Base-by-base conservation (phyloP, 169 alveolate genomes). In the Plasmodium fragile region DNA sequence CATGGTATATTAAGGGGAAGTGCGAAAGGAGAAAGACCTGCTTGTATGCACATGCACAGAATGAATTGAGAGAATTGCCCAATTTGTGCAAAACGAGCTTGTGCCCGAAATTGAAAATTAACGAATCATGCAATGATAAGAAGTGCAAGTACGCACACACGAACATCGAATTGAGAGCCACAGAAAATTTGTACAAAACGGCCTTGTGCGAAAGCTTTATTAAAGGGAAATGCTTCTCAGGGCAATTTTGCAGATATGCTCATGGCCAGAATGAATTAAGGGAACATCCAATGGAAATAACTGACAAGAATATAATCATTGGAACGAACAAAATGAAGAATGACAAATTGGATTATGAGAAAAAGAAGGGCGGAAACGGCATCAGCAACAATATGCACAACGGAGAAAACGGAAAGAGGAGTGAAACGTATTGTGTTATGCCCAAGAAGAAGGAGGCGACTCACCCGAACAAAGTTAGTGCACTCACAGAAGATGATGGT, bases 101-200 rank as follows among this genome's bases (percentile, higher is more conserved):
- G 41, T 94, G 96, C 41, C 95, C 96, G 30, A 85, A 83, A 71
- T 92, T 83, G 82, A 85, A 81, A 59, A 92, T 85, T 36, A 83
- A 94, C 39, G 91, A 92, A 36, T 59, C 78, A 72, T 94, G 96
- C 80, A 81, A 77, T 73, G 92, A 92, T 81, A 84, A 75, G 13
- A 90, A 94, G 36, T 94, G 96, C 53, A 89, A 95, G 53, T 95
- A 95, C 71, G 97, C 97, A n/a, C 97, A 95, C 73, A 65, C 90
- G 55, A 92, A 55, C 71, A 84, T 75, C 22, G 97, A 95, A 82
- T 81, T 95, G 77, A 91, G 97, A 32, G 96, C 93, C 10, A 95
- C 96, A 1, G 96, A 95, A 36, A 93, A 94, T 59, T 93, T 95
- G 69, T 95, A 93, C 82, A 95, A 95, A 71, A 95, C 97, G 1